A percentile compares a stretch with the other conserved stretches of the same genome.
These are phyloP conservation scores for Pleodorina starrii DNA, from an alignment of 139 green algal species.

Conservation along the genomic window DNA sequence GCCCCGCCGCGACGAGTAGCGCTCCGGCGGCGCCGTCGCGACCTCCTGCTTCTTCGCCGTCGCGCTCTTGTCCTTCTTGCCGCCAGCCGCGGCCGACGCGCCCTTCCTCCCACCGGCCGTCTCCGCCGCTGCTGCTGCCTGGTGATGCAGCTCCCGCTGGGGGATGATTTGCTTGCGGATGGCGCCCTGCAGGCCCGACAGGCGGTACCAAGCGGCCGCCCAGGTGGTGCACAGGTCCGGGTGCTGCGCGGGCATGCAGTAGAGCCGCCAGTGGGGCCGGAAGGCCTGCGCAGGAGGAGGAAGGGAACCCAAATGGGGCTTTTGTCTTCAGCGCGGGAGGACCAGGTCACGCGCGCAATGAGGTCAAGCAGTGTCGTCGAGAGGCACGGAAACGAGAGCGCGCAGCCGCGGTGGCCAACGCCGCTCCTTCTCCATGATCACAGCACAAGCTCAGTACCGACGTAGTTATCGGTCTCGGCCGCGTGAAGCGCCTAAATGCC, in stretches of 20 bases:
- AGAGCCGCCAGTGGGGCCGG: conserved; percentile 74
- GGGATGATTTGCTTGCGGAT: conserved; percentile 26
- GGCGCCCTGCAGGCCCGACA: conserved; percentile 22
- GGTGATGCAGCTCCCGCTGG: not conserved
- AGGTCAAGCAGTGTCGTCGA: too few relatives aligned
- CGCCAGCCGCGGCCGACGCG: not conserved
- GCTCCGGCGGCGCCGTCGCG: not conserved
- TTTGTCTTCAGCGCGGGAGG: too few relatives aligned
- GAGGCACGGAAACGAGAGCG: too few relatives aligned
- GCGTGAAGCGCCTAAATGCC: too few relatives aligned
- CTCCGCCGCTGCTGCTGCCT: not conserved
- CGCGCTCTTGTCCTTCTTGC: not conserved
- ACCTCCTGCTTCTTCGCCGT: not conserved
- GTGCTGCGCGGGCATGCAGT: conserved; percentile 70
- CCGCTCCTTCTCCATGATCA: too few relatives aligned
- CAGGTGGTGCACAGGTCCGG: conserved; percentile 52
- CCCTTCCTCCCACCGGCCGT: not conserved
- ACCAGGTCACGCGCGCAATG: too few relatives aligned
- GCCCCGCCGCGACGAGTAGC: conserved; percentile 14
- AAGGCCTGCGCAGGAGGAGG: conserved; percentile 45
- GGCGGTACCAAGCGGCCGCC: conserved; percentile 46
- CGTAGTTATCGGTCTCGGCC: too few relatives aligned
- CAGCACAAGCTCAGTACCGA: too few relatives aligned
- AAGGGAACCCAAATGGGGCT: too few relatives aligned
- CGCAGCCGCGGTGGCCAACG: too few relatives aligned